Percentiles rank a stretch among this genome's conserved stretches.
These are phyloP conservation scores for Sphagnum contortum DNA, from an alignment of 225 moss, liverwort and hornwort genomes.

Conservation along the genomic window DNA sequence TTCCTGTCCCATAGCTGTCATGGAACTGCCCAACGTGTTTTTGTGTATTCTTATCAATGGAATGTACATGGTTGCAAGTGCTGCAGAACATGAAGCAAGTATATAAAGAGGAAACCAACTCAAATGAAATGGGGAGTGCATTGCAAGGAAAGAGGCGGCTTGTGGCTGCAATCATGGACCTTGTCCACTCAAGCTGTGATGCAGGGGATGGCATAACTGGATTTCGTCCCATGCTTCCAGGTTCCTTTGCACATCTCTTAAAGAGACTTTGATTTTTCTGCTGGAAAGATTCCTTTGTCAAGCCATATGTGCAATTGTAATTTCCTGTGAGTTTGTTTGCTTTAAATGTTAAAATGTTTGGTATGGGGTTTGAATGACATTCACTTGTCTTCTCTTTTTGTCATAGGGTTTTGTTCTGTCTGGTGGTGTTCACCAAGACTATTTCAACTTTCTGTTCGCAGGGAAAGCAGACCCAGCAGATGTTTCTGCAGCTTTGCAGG, in stretches of 20 bases:
- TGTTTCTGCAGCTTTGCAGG: conserved; percentile 81
- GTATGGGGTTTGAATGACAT: too few species aligned
- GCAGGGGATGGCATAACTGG: conserved; percentile 35
- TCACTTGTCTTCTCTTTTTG: too few species aligned
- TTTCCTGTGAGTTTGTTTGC: too few species aligned
- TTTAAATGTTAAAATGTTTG: too few species aligned
- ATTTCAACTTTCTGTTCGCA: conserved; percentile 2
- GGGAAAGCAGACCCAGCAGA: conserved; percentile 88
- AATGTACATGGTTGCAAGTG: too few species aligned
- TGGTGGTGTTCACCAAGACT: too few species aligned
- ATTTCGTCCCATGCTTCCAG: conserved; percentile 72
- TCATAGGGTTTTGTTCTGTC: too few species aligned
- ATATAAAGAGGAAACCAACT: conserved; percentile 38
- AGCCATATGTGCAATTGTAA: too few species aligned
- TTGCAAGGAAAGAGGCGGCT: conserved; percentile 87
- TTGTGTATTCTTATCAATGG: too few species aligned
- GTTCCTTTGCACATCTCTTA: conserved; percentile 4
- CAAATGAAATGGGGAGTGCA: conserved; percentile 29
- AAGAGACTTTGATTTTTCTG: too few species aligned
- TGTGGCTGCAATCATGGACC: conserved; percentile 95
- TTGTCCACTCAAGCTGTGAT: conserved; percentile 85
- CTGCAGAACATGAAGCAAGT: conserved; percentile 54
- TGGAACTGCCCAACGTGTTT: too few species aligned
- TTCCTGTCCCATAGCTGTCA: too few species aligned
- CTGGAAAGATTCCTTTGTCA: neutral